Percentiles rank a stretch among this genome's conserved stretches.
These are phyloP conservation scores for Vitis rotundifolia DNA, from an alignment of 164 flowering plant species.

Conservation along the genomic window DNA sequence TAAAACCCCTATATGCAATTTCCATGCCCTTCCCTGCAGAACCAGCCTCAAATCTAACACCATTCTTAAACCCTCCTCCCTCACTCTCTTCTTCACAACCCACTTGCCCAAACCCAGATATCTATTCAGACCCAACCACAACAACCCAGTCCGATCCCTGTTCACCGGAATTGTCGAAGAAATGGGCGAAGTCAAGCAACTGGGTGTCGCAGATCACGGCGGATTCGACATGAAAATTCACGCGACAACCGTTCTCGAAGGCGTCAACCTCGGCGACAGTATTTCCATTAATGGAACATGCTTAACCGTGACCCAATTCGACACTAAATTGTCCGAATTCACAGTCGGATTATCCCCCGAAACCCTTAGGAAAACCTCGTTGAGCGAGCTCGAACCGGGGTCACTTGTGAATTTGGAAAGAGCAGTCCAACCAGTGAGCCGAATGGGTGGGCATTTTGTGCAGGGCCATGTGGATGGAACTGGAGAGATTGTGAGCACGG, in stretches of 20 bases:
- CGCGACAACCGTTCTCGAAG: slow-evolving; percentile 64
- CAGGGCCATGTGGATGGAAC: slow-evolving; percentile 97
- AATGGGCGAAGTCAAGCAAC: slow-evolving; percentile 63
- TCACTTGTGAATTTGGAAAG: slow-evolving; percentile 79
- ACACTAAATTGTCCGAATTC: slow-evolving; percentile 45
- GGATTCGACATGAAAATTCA: slow-evolving; percentile 68
- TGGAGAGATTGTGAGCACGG: slow-evolving; percentile 65
- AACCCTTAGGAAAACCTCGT: slow-evolving; percentile 71
- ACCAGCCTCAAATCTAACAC: slow-evolving; percentile 19
- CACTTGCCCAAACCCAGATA: slow-evolving; percentile 5
- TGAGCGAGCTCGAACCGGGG: slow-evolving; percentile 59
- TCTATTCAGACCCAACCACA: slow-evolving; percentile 5
- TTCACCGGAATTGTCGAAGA: slow-evolving; percentile 97
- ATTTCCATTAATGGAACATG: slow-evolving; percentile 91
- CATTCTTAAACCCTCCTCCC: slow-evolving; percentile 19
- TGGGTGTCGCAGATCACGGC: slow-evolving; percentile 50
- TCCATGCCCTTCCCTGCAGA: slow-evolving; percentile 5
- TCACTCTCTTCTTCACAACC: slow-evolving; percentile 18
- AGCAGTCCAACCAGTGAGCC: slow-evolving; percentile 51
- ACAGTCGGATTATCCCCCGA: slow-evolving; percentile 83
- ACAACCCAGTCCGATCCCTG: slow-evolving; percentile 36
- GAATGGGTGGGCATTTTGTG: slow-evolving; percentile 98
- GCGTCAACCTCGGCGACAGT: slow-evolving; percentile 86
- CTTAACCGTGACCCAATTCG: slow-evolving; percentile 77
- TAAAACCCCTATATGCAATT: slow-evolving; percentile 9